A percentile compares a stretch with the other conserved stretches of the same genome.
phyloP scores from a whole-genome alignment of 106 monocot species.

The Vanilla planifolia region DNA sequence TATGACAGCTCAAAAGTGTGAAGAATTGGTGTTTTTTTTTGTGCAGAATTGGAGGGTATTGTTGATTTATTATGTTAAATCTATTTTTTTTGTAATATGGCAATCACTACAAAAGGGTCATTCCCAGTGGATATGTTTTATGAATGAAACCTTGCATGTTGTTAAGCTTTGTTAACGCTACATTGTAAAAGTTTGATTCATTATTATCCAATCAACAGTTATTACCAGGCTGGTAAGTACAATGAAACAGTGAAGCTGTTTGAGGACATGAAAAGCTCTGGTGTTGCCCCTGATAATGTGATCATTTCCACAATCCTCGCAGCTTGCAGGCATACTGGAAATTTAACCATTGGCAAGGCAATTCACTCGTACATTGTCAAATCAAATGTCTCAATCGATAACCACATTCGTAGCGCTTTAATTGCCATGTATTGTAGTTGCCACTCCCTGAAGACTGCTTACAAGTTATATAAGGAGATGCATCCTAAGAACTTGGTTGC shows the following conservation, averaged over 20 bases:
- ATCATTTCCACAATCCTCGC: slow-evolving; percentile 45
- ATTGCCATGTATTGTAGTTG: slow-evolving; percentile 64
- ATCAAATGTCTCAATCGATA: slow-evolving; percentile 18
- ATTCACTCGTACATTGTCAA: slow-evolving; percentile 39
- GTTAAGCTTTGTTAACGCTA: no score
- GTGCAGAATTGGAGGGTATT: no score
- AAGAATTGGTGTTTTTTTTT: no score
- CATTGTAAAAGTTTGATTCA: no score
- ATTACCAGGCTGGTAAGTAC: slow-evolving; percentile 50
- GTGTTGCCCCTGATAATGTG: slow-evolving; percentile 23
- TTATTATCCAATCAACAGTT: slow-evolving; percentile 40
- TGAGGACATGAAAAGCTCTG: slow-evolving; percentile 41
- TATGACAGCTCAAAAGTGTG: no score
- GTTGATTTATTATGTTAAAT: no score
- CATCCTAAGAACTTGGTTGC: slow-evolving; percentile 40
- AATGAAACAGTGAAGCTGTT: slow-evolving; percentile 56
- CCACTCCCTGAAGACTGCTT: slow-evolving; percentile 40
- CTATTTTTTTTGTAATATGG: no score
- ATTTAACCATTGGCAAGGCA: slow-evolving; percentile 22
- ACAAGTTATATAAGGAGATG: slow-evolving; percentile 35
- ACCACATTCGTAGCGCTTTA: slow-evolving; percentile 34
- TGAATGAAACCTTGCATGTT: no score
- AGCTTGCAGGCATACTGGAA: slow-evolving; percentile 37
- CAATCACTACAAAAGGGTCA: no score
- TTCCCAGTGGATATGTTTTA: no score